Conservation (phyloP, 2,329 filamentous ascomycete genomes). For the Magnaporthiopsis rhizophila region DNA sequence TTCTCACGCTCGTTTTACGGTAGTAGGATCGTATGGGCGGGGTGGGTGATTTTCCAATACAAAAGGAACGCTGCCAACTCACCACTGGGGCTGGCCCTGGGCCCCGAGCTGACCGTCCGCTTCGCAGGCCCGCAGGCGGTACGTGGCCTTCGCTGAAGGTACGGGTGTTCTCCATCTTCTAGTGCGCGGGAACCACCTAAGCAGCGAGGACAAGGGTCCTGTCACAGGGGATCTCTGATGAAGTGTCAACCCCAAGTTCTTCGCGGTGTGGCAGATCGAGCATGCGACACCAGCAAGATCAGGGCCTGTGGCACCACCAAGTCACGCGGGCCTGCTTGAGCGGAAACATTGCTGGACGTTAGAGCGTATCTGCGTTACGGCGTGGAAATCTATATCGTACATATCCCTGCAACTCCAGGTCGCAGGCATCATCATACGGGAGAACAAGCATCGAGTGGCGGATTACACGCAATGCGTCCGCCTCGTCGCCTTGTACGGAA, state of each 20-base stretch:
- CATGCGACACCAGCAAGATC: background rate
- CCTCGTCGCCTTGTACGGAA: background rate
- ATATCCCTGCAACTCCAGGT: background rate
- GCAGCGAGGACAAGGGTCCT: background rate
- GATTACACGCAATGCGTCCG: too few relatives aligned
- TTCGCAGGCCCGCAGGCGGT: background rate
- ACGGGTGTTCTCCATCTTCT: background rate
- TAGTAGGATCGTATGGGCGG: conserved; percentile 63
- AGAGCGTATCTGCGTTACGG: background rate
- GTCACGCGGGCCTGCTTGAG: background rate
- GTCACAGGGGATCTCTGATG: background rate
- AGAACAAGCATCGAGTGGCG: too few relatives aligned
- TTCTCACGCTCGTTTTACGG: conserved; percentile 59
- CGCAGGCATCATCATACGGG: too few relatives aligned
- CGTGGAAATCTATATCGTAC: background rate
- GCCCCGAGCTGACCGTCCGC: background rate
- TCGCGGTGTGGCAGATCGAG: background rate
- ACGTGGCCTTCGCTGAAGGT: background rate
- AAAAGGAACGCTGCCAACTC: conserved; percentile 43
- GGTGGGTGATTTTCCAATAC: conserved; percentile 80
- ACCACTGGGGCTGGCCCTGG: background rate
- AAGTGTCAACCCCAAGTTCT: background rate
- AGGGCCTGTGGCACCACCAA: background rate
- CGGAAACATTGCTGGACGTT: background rate
- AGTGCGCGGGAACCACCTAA: background rate